phyloP scores from a whole-genome alignment of 2,329 filamentous ascomycete genomes.

The Orbilia brochopaga region DNA sequence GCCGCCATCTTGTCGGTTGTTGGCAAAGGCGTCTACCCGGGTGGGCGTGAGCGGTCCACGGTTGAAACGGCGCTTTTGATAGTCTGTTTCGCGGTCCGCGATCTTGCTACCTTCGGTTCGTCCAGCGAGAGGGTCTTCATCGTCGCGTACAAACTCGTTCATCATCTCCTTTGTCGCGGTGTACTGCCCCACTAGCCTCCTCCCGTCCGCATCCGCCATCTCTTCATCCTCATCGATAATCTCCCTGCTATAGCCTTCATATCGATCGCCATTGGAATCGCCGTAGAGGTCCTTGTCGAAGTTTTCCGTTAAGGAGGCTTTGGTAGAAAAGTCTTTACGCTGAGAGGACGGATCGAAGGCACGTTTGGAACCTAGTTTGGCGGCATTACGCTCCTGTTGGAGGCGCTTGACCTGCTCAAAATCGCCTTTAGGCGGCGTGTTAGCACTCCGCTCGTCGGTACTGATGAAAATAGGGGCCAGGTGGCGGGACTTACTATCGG shows the following conservation, averaged over 20 bases:
- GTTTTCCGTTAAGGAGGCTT: constrained; percentile 86
- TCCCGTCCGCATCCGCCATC: constrained; percentile 74
- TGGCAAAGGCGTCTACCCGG: constrained; percentile 82
- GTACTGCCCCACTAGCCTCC: constrained; percentile 89
- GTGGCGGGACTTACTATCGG: constrained; percentile 33
- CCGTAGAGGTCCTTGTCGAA: constrained; percentile 85
- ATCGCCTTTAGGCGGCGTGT: constrained; percentile 65
- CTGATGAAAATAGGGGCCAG: not conserved
- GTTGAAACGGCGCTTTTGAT: constrained; percentile 93
- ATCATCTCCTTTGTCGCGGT: constrained; percentile 91
- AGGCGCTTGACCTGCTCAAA: constrained; percentile 86
- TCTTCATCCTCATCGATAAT: constrained; percentile 81
- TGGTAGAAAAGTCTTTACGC: constrained; percentile 81
- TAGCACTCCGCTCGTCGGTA: constrained; percentile 8
- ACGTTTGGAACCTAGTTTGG: constrained; percentile 72
- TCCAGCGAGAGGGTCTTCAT: constrained; percentile 85
- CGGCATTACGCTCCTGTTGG: constrained; percentile 89
- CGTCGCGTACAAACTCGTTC: constrained; percentile 89
- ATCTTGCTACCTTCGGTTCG: constrained; percentile 91
- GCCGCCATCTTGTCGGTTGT: constrained; percentile 72
- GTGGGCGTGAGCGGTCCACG: constrained; percentile 79
- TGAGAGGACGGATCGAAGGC: constrained; percentile 79
- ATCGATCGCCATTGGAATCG: constrained; percentile 80
- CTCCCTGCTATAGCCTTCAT: constrained; percentile 86
- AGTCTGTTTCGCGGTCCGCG: constrained; percentile 90